Evolutionary conservation across 2,329 filamentous ascomycete genomes (phyloP), one percentile per base, ranked within the genome.

Genomic region (Neobulgaria alba): DNA sequence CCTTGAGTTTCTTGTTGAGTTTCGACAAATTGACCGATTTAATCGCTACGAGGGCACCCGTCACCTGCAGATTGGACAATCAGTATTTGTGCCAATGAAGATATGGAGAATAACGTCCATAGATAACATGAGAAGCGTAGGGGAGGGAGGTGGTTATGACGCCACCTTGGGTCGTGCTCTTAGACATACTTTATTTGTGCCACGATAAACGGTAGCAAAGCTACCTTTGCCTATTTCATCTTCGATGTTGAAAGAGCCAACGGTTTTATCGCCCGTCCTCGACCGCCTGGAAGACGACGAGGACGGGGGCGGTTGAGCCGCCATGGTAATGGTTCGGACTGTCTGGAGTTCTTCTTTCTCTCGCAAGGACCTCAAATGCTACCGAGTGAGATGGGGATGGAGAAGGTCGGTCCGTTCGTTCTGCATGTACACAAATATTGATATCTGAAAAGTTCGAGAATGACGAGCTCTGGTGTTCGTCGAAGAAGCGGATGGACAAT

Each of bases 181-280:
- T 7, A 32, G 35, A 38, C 33, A 40, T 67, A 94, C 88, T 67
- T 83, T 83, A 66, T 93, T 85, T 54, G 80, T 79, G 50, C 85
- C 88, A 61, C 84, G 78, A 63, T 92, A 96, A 52, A 98, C 92
- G 53, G 88, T 88, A 51, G 92, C 92, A 69, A 96, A 98, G 68
- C 92, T 96, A 48, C 92, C 92, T 67, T 92, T 92, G 49, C 92
- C 92, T 61, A 96, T 95, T 67, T 95, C 86, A 54, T 84, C 80
- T 54, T 88, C 77, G 57, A 90, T 80, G 56, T 76, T 75, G 64
- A 93, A 95, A 10, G 50, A 51, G 57, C 83, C 79, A 52, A 88
- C 86, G 56, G 92, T 62, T 54, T 61, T 64, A 41, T 67, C 64
- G 51, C 57, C 55, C 46, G 57, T 52, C 54, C 58, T 63, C 51